Evolutionary conservation across 2,329 filamentous ascomycete species (phyloP).

Genomic region (Claviceps purpurea): DNA sequence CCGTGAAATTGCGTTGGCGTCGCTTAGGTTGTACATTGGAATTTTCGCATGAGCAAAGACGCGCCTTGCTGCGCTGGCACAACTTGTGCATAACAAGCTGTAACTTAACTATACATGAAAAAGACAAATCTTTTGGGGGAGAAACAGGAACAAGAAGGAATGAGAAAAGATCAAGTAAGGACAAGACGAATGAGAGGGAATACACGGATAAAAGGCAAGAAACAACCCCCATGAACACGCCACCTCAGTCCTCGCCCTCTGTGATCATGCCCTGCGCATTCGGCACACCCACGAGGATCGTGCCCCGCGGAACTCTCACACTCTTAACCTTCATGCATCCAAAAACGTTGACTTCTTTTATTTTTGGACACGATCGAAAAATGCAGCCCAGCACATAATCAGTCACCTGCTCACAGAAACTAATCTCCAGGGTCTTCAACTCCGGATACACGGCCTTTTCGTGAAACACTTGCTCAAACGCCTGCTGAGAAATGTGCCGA

Average conservation of each 20-base stretch:
- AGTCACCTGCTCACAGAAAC: conserved; percentile 58
- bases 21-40: too few relatives aligned
- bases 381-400: conserved; percentile 51
- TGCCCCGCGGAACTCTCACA: conserved; percentile 38
- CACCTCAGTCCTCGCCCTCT: conserved; percentile 24
- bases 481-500: conserved; percentile 60
- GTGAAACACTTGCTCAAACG: conserved; percentile 64
- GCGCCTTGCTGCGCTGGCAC: too few relatives aligned
- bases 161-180: too few relatives aligned
- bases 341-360: conserved; percentile 48
- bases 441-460: conserved; percentile 48
- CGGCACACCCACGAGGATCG: conserved; percentile 43
- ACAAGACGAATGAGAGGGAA: too few relatives aligned
- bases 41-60: too few relatives aligned
- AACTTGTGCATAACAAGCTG: too few relatives aligned
- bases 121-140: too few relatives aligned
- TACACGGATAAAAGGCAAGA: not conserved
- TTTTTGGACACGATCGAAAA: conserved; percentile 48
- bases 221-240: too few relatives aligned
- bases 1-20: too few relatives aligned
- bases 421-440: conserved; percentile 60
- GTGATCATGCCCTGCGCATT: conserved; percentile 48
- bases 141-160: not conserved
- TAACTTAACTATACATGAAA: too few relatives aligned
- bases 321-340: conserved; percentile 50